Base-by-base conservation (phyloP, 768 basidiomycete genomes). In the Russula virescens region DNA sequence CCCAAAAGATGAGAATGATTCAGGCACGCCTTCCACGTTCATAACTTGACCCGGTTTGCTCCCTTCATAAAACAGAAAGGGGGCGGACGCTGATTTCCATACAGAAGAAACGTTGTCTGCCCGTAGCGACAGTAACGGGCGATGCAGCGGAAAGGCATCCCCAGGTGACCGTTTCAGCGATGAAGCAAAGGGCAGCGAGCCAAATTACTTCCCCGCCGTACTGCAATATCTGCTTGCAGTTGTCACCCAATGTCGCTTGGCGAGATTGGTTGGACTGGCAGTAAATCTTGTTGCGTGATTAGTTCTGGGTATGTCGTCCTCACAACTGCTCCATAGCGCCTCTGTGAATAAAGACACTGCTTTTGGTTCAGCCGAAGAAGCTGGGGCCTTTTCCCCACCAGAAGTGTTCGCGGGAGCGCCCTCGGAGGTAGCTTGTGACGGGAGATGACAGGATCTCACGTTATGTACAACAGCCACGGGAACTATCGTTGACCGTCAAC, bases 11-110 rank as follows among this genome's bases (percentile, higher is more conserved):
- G 31, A 31, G 47, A 60, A 51, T 61, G 64, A 66, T 65, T 53
- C 64, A 67, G 66, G 66, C 60, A 67, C 66, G 45, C 42, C 43
- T 55, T 62, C 28, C 57, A 66, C 51, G 40, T 53, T 47, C 58
- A 54, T 40, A 48, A 50, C 49, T 42, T 64, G 46, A 50, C 55
- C 54, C 40, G 50, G 55, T 50, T 35, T 42, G 34, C 45, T 47
- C 55, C 46, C 49, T 50, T 61, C 34, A 47, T 54, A 52, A 48
- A 53, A 8, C 3, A 4, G 31, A 31, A 11, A 21, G 25, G 40
- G 28, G 46, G 47, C 23, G n/a, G n/a, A 19, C 49, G 35, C 45
- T 38, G 31, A 48, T 26, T 55, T 53, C 59, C 23, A 55, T 40
- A 48, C 26, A 53, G 56, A 52, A 59, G 16, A 47, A 50, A 4